Conservation (phyloP, 2,329 filamentous ascomycete genomes). For the Claviceps sp. region DNA sequence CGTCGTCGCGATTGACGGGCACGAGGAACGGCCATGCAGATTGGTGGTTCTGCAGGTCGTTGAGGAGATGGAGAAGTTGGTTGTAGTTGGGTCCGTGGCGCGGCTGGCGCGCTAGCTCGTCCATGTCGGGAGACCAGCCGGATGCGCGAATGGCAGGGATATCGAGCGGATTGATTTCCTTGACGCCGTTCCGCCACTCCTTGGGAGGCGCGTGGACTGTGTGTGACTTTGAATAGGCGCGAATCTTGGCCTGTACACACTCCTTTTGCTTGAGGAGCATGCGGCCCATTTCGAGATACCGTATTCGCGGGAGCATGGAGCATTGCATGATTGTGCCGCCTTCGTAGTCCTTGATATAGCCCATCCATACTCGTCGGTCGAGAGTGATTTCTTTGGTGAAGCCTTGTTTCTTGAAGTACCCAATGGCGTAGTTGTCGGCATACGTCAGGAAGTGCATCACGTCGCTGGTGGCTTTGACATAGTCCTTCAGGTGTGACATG, state of each 20-base stretch:
- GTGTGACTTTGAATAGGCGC: constrained; percentile 79
- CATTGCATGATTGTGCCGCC: constrained; percentile 99
- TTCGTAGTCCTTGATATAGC: constrained; percentile 99
- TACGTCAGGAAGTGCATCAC: constrained; percentile 99
- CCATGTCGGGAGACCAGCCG: constrained; percentile 96
- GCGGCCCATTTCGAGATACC: constrained; percentile 82
- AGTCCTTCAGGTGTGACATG: constrained; percentile 97
- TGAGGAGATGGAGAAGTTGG: constrained; percentile 80
- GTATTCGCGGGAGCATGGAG: constrained; percentile 86
- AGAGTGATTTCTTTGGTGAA: constrained; percentile 98
- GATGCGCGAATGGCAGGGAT: constrained; percentile 83
- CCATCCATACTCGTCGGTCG: constrained; percentile 88
- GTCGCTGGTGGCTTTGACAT: constrained; percentile 89
- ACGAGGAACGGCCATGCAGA: constrained; percentile 90
- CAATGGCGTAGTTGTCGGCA: constrained; percentile 96
- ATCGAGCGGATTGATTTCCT: constrained; percentile 68
- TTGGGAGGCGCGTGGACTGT: constrained; percentile 74
- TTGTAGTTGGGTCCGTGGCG: constrained; percentile 96
- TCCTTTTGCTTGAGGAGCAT: constrained; percentile 98
- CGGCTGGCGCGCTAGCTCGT: constrained; percentile 85
- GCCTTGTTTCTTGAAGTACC: constrained; percentile 98
- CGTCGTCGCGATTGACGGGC: constrained; percentile 89
- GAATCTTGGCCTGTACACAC: constrained; percentile 85
- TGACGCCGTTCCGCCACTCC: constrained; percentile 67
- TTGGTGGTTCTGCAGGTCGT: constrained; percentile 87